These are phyloP conservation scores for Pythium dissimile DNA, from an alignment of 352 stramenopile species.

Conservation along the genomic window DNA sequence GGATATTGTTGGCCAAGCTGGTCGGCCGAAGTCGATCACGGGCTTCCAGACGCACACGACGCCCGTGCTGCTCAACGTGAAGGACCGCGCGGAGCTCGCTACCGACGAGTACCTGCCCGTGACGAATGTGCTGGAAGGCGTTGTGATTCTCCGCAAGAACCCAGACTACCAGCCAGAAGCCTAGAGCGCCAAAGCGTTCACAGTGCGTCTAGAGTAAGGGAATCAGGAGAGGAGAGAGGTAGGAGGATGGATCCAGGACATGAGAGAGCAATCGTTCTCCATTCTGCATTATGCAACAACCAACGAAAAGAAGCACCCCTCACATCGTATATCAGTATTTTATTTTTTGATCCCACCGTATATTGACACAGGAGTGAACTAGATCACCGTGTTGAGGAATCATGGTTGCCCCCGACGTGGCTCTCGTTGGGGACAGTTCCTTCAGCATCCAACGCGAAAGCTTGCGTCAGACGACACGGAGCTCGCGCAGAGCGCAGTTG, in stretches of 20 bases:
- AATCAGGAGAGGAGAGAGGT: neutral
- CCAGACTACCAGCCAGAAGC: constrained; percentile 86
- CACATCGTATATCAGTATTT: neutral
- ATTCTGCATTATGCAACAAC: constrained; percentile 1
- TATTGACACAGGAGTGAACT: no score
- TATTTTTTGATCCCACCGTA: neutral
- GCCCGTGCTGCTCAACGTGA: constrained; percentile 96
- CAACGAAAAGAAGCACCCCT: no score
- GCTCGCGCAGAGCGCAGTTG: neutral
- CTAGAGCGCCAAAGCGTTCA: constrained; percentile 28
- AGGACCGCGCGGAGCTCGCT: constrained; percentile 97
- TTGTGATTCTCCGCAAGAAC: constrained; percentile 99
- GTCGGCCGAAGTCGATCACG: constrained; percentile 99
- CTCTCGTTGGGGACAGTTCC: constrained; percentile 17
- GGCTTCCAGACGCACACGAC: constrained; percentile 99
- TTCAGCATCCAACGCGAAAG: neutral
- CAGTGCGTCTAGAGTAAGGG: constrained; percentile 11
- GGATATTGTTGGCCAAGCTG: constrained; percentile 98
- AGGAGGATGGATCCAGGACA: neutral
- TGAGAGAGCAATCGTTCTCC: neutral
- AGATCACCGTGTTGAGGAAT: constrained; percentile 12
- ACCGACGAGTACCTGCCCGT: constrained; percentile 97
- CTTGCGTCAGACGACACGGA: neutral
- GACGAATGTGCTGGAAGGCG: constrained; percentile 96
- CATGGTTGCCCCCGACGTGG: constrained; percentile 12